Evolutionary conservation across 306 rosid genomes (phyloP).

Genomic region (Arachis stenosperma): DNA sequence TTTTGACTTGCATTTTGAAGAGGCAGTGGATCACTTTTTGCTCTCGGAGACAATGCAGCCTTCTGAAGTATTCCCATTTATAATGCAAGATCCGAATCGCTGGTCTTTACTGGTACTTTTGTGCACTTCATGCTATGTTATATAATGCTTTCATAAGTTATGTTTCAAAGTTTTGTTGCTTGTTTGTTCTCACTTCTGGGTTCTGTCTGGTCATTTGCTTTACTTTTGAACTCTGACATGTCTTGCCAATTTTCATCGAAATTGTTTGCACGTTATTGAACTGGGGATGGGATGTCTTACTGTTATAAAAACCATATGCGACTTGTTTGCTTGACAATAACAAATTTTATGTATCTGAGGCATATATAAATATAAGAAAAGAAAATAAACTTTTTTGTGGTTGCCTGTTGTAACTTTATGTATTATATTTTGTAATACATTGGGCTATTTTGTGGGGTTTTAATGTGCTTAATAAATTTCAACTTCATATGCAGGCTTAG

Average conservation of each 20-base stretch:
- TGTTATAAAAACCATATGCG: conserved; percentile 3
- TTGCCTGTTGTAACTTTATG: neutral
- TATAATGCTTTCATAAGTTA: neutral
- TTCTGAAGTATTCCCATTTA: conserved; percentile 93
- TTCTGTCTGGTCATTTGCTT: conserved; percentile 10
- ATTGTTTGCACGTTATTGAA: conserved; percentile 6
- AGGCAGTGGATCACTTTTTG: conserved; percentile 94
- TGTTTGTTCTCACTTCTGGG: neutral
- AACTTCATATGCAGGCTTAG: conserved; percentile 14
- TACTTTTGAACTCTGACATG: conserved; percentile 6
- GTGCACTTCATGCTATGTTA: conserved; percentile 14
- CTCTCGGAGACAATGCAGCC: conserved; percentile 93
- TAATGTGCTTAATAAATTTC: conserved; percentile 2
- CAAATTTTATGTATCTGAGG: neutral
- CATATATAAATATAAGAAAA: neutral
- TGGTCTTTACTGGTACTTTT: conserved; percentile 90
- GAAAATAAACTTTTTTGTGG: neutral
- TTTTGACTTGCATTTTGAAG: conserved; percentile 93
- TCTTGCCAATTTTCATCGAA: neutral
- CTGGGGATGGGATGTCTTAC: conserved; percentile 10
- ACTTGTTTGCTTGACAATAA: neutral
- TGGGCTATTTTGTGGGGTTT: conserved; percentile 1
- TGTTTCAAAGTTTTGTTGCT: conserved; percentile 22
- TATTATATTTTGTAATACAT: conserved; percentile 3
- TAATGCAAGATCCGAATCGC: conserved; percentile 96